Evolutionary conservation across 2,329 filamentous ascomycete genomes (phyloP).

Genomic region (Ceratocystis alfenasii): DNA sequence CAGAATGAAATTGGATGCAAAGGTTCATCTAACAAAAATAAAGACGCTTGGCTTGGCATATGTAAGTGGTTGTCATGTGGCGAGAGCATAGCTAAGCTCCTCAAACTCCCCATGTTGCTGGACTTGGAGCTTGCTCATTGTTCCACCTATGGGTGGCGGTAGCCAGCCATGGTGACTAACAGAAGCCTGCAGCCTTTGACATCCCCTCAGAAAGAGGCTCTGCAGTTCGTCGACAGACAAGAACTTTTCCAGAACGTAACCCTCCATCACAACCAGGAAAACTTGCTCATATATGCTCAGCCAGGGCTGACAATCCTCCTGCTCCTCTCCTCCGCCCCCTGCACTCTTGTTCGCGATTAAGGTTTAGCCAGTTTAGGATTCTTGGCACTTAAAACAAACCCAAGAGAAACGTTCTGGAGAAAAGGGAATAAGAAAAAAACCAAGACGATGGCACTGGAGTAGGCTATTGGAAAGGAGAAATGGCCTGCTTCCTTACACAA

Average conservation of each 20-base stretch:
- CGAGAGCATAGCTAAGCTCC: no score
- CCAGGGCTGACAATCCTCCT: no score
- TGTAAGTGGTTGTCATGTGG: no score
- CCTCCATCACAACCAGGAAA: neutral
- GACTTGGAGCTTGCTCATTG: no score
- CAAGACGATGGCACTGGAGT: neutral
- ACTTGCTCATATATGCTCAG: constrained; percentile 19
- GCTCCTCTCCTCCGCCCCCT: neutral
- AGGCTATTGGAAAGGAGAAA: neutral
- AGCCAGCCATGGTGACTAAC: no score
- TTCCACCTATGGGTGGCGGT: no score
- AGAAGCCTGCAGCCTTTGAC: no score
- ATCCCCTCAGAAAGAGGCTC: neutral
- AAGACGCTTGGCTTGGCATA: no score
- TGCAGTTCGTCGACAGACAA: neutral
- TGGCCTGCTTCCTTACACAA: neutral
- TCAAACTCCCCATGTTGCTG: no score
- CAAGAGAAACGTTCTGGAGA: constrained; percentile 10
- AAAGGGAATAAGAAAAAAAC: neutral
- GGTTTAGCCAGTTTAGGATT: constrained; percentile 1
- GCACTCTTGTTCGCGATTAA: constrained; percentile 6
- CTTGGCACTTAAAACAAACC: constrained; percentile 4
- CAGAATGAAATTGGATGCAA: no score
- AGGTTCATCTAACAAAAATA: no score
- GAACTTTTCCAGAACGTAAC: neutral